Conservation (phyloP, 2,329 filamentous ascomycete genomes). For the Emydomyces testavorans region DNA sequence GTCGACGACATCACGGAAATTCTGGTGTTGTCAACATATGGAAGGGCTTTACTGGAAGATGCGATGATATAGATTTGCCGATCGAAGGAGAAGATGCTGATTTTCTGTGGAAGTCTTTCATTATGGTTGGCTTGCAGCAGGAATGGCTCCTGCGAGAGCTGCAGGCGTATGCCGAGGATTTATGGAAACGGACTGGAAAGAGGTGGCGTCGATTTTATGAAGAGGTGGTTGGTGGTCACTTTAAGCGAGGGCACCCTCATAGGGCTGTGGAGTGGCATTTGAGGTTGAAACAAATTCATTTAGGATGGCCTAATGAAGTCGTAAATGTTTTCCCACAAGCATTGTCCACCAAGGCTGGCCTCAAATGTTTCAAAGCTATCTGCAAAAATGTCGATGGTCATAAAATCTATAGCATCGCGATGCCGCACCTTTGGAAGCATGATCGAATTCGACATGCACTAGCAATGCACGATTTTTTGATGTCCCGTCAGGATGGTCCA, state of each 20-base stretch:
- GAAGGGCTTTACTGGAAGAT: conserved; percentile 28
- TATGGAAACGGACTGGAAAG: conserved; percentile 32
- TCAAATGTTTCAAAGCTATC: conserved; percentile 33
- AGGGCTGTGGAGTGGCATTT: conserved; percentile 31
- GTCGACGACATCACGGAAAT: conserved; percentile 35
- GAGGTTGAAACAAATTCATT: conserved; percentile 26
- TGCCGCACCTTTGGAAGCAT: conserved; percentile 31
- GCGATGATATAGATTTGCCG: conserved; percentile 26
- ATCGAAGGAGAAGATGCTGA: conserved; percentile 28
- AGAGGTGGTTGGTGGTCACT: conserved; percentile 29
- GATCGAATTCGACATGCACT: conserved; percentile 32
- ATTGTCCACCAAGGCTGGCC: conserved; percentile 18
- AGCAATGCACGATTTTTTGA: conserved; percentile 38
- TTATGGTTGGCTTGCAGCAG: conserved; percentile 28
- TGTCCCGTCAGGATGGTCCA: conserved; percentile 35
- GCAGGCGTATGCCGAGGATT: conserved; percentile 28
- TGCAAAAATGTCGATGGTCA: conserved; percentile 31
- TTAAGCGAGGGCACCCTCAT: conserved; percentile 22
- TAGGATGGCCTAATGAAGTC: conserved; percentile 25
- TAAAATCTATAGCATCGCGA: conserved; percentile 35
- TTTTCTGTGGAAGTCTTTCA: conserved; percentile 34
- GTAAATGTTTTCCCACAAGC: conserved; percentile 23
- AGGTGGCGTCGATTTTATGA: conserved; percentile 30
- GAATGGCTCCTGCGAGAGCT: conserved; percentile 27
- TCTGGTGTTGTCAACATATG: conserved; percentile 34